Base-by-base conservation (phyloP, 495 filamentous ascomycete genomes). In the Penicillium fimorum region DNA sequence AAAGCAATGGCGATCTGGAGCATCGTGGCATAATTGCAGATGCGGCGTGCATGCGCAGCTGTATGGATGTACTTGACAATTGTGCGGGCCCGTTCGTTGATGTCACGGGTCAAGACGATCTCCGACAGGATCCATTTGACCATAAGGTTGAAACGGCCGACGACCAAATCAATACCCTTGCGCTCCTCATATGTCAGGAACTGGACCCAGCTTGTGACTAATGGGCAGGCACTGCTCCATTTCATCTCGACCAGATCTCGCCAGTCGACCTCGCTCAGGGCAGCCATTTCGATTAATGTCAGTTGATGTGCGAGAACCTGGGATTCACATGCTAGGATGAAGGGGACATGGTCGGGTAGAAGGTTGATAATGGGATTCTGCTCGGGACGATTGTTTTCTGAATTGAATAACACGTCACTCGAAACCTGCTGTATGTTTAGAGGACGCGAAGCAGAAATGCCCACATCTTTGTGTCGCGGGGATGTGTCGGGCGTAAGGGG, bases 61-160 rank as follows among this genome's bases (percentile, higher is more conserved):
- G 96, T 90, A 71, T 96, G 92, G 61, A 97, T 93, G 67, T 87
- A 90, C 67, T 97, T 97, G 66, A 88, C 83, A 56, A 99, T 86
- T 46, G 88, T 90, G 42, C 83, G 82, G 11, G 87, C 90, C 40
- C 94, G 83, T 68, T 98, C 95, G 50, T 91, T 82, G 18, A 92
- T 75, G 50, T 90, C 82, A 50, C 84, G 80, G 7, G 94, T 97
- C 38, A 99, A 76, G 29, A 97, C 83, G 62, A 93, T 84, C 68
- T 97, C 92, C 2, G 93, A 97, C 22, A 96, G 79, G 13, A 88
- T 87, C 95, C 95, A 99, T 77, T 96, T 97, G 48, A 96, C 92
- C 81, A 97, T 89, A 58, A 99, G 80, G 69, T 97, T 97, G 77
- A 97, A 97, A 35, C 95, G 88, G 18, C 92, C 91, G 61, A 96